Percentiles rank a stretch among this genome's conserved stretches.
Evolutionary conservation across 768 basidiomycete genomes (phyloP).

Genomic region (Kwoniella sp.): DNA sequence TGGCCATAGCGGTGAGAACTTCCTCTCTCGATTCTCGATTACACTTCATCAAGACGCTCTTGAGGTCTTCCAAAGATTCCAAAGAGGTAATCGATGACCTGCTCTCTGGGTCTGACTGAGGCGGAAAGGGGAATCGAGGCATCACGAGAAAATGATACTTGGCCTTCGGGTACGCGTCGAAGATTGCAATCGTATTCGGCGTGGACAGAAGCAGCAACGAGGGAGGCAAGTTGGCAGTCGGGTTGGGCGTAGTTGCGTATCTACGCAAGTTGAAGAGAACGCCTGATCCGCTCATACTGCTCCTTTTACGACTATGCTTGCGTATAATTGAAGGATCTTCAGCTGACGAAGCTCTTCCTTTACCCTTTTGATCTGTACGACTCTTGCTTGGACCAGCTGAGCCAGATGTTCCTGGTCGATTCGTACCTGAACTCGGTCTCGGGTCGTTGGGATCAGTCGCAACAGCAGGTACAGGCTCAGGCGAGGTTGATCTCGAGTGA

Average conservation of each 20-base stretch:
- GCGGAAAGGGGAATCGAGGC: slow-evolving; percentile 62
- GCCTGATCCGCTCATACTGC: slow-evolving; percentile 2
- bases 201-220: slow-evolving; percentile 32
- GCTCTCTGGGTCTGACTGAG: slow-evolving; percentile 37
- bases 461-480: not conserved
- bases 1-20: slow-evolving; percentile 62
- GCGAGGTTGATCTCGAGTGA: slow-evolving; percentile 3
- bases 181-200: slow-evolving; percentile 40
- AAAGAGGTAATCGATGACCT: slow-evolving; percentile 48
- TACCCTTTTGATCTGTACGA: not conserved
- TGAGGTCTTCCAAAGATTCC: slow-evolving; percentile 62
- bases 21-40: slow-evolving; percentile 61
- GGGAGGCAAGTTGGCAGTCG: slow-evolving; percentile 26
- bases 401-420: not conserved
- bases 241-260: slow-evolving; percentile 40
- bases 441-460: not conserved
- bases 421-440: not conserved
- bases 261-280: slow-evolving; percentile 23
- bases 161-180: slow-evolving; percentile 59
- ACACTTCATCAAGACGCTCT: slow-evolving; percentile 63
- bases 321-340: not conserved
- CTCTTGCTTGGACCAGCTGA: not conserved
- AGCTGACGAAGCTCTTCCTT: slow-evolving; percentile 1
- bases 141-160: slow-evolving; percentile 85
- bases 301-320: not conserved